These are phyloP conservation scores for Albugo candida DNA, from an alignment of 352 stramenopile species.

Conservation along the genomic window DNA sequence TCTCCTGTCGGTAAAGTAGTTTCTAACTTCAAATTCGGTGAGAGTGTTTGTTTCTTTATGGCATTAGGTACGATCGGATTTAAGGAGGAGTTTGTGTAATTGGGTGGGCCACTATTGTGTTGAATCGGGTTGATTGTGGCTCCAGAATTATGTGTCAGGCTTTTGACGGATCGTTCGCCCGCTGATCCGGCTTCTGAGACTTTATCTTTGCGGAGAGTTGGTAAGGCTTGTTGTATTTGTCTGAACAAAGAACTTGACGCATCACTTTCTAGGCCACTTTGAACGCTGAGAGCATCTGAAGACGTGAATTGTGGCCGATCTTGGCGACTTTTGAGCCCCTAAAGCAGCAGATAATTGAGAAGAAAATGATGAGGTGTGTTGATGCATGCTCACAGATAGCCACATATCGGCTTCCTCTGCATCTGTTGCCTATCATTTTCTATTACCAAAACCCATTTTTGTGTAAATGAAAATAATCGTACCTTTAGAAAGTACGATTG, in stretches of 20 bases:
- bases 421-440: conserved; percentile 24
- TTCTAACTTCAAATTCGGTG: too few species aligned
- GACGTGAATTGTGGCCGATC: conserved; percentile 42
- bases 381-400: conserved; percentile 19
- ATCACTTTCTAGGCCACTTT: conserved; percentile 68
- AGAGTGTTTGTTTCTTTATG: not conserved
- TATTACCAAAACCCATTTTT: not conserved
- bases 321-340: conserved; percentile 53
- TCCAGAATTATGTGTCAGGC: too few species aligned
- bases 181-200: conserved; percentile 19
- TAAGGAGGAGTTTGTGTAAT: conserved; percentile 30
- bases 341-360: not conserved
- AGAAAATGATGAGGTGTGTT: not conserved
- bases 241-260: conserved; percentile 23
- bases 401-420: conserved; percentile 37
- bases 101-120: conserved; percentile 13
- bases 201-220: too few species aligned
- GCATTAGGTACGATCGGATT: conserved; percentile 58
- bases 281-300: conserved; percentile 65
- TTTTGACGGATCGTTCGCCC: conserved; percentile 20
- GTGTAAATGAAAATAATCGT: not conserved
- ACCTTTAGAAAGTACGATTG: conserved; percentile 74
- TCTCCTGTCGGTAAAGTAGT: too few species aligned
- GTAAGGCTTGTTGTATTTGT: conserved; percentile 3
- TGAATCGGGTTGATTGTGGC: not conserved